phyloP scores from a whole-genome alignment of 768 basidiomycete species.

The Lactifluus volemus region DNA sequence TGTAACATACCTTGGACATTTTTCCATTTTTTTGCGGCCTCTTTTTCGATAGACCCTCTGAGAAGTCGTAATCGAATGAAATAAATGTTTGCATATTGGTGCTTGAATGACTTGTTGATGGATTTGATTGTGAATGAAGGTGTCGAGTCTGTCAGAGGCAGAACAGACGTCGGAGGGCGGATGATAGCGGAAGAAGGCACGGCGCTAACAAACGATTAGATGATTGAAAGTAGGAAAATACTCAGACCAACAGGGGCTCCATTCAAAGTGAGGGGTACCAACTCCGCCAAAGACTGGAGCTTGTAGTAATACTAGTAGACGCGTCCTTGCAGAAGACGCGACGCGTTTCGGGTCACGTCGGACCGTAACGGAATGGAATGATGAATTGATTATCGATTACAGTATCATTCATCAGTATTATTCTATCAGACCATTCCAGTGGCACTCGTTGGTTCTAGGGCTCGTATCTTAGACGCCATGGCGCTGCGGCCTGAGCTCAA shows the following conservation, averaged over 20 bases:
- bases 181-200: background rate
- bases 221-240: background rate
- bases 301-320: background rate
- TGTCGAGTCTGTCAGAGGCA: constrained; percentile 8
- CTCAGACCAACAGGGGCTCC: constrained; percentile 6
- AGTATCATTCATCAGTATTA: no score
- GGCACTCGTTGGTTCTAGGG: no score
- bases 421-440: no score
- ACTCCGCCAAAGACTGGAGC: background rate
- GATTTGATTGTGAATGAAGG: constrained; percentile 36
- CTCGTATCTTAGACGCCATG: background rate
- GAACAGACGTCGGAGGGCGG: constrained; percentile 8
- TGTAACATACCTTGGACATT: constrained; percentile 31
- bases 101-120: constrained; percentile 45
- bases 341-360: background rate
- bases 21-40: constrained; percentile 45
- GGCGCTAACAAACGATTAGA: constrained; percentile 7
- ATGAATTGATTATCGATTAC: no score
- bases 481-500: background rate
- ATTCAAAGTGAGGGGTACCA: background rate
- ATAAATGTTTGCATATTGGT: constrained; percentile 71
- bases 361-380: no score
- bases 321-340: background rate
- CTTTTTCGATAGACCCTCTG: constrained; percentile 37
- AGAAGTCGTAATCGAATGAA: constrained; percentile 49